Evolutionary conservation across 1,284 basidiomycete species (phyloP), one percentile per base, ranked within the genome.

Genomic region (Irpex rosettiformis): DNA sequence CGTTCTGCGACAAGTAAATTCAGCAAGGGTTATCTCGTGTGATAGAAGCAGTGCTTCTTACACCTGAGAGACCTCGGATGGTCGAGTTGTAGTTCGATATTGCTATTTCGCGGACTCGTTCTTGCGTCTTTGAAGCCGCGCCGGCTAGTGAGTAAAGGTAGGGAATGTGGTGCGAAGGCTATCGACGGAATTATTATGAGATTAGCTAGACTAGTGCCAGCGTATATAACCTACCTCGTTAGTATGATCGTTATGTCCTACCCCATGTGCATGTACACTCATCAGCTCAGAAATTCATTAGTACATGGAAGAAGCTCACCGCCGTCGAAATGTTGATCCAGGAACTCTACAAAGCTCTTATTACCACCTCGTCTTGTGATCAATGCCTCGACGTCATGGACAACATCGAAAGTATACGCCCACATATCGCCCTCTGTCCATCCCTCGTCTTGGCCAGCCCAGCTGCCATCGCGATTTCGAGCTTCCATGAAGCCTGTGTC

Each of bases 401-500:
- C 81, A 4, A 91, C 88, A 54, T 90, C 86, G 63, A 92, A 86
- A 1, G 87, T 85, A 69, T 93, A 93, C 6, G 86, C 87, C 89
- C 89, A 92, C 73, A 88, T 88, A 69, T 93, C 91, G 37, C 89
- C 91, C 73, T 91, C 91, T 5, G 86, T 92, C 91, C 88, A 93
- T 0, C 87, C 91, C 13, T 72, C 79, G 57, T 84, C 79, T 27
- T 78, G 76, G 13, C 91, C 89, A 0, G 89, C 91, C 84, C 86
- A 93, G 2, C 77, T 72, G 0, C 91, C 91, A 65, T 82, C 79
- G 13, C 79, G 77, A 59, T 88, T 85, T 40, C 85, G 78, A 3
- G 90, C 89, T 66, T 93, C 89, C 87, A 94, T 93, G 66, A 93
- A 92, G 1, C 88, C 88, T 0, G 88, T 90, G 0, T 72, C 76